Conservation (phyloP, 1,139 yeast species). For the Geotrichum histeridarum region DNA sequence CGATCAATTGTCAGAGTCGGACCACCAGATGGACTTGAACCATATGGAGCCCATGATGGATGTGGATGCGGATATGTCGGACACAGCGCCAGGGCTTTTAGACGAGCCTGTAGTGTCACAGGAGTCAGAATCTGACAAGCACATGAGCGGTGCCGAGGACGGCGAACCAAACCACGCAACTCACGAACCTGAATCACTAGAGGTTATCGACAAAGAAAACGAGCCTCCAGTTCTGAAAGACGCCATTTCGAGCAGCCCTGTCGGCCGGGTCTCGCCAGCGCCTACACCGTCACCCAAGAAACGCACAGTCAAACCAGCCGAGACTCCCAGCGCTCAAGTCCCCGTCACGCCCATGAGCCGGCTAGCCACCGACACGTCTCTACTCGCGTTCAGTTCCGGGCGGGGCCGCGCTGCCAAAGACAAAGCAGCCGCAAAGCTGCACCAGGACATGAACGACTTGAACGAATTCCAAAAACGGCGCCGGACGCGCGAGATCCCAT, state of each 20-base stretch:
- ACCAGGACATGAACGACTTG: conserved; percentile 60
- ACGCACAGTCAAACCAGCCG: neutral
- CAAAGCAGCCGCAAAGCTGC: conserved; percentile 63
- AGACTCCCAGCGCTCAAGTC: neutral
- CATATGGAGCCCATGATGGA: conserved; percentile 19
- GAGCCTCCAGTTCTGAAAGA: neutral
- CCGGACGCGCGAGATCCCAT: conserved; percentile 18
- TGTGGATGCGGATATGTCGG: neutral
- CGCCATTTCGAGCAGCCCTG: neutral
- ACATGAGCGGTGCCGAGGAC: too few relatives aligned
- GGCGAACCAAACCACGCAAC: too few relatives aligned
- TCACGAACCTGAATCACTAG: too few relatives aligned
- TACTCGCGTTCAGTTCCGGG: neutral
- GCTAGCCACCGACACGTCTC: neutral
- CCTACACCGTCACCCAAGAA: neutral
- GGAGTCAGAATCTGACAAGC: too few relatives aligned
- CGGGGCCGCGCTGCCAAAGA: conserved; percentile 53
- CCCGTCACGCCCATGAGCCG: neutral
- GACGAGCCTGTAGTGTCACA: too few relatives aligned
- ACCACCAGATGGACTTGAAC: neutral
- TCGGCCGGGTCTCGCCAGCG: neutral
- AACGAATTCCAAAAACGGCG: conserved; percentile 51
- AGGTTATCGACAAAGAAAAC: neutral
- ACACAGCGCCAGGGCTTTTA: too few relatives aligned
- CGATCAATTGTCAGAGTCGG: conserved; percentile 18